Base-by-base conservation (phyloP, 176 grass and related monocot genomes). In the Musa beccarii region DNA sequence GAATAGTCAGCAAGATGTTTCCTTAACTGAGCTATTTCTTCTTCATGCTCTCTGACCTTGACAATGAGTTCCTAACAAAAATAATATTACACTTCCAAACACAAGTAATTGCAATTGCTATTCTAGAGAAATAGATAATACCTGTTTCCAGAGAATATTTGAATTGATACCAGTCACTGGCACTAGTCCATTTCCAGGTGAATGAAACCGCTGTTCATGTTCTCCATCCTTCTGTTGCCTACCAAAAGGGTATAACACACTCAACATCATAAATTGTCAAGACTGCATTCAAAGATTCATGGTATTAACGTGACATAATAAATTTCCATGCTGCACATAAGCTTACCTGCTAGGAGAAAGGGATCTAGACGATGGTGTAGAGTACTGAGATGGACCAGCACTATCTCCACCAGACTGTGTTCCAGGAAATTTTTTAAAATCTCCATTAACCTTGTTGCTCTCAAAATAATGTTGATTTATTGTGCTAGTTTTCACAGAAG, bases 1-100 rank as follows among this genome's bases (percentile, higher is more conserved):
- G 86, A 81, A 73, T 98, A 98, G 51, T 91, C 88, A 82, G 84
- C 71, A 52, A 93, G 86, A 89, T 98, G 88, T 54, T 86, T 93
- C 63, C 73, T 87, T 87, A 98, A 63, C 72, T 84, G 94, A 78
- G 75, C 56, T 79, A 93, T 93, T 86, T 93, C 94, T 89, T 91
- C 88, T 78, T 93, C 94, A 2, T 72, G 80, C 28, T 91, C 90
- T 81, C 87, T 93, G 14, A 89, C 84, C 84, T 93, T 89, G 20
- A 70, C 66, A 59, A 84, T 66, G 76, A 93, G 90, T 64, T 98
- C 94, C 94, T 98, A 68, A 64, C 21, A 75, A 20, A 74, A 59
- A 55, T 19, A 64, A 34, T 63, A 66, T 9, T 67, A 17, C 59
- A 59, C 64, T 34, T 52, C 34, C 64, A 71, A 34, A 34, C 29